Conservation (phyloP, 2,329 filamentous ascomycete genomes). For the Xenoacremonium recifei region DNA sequence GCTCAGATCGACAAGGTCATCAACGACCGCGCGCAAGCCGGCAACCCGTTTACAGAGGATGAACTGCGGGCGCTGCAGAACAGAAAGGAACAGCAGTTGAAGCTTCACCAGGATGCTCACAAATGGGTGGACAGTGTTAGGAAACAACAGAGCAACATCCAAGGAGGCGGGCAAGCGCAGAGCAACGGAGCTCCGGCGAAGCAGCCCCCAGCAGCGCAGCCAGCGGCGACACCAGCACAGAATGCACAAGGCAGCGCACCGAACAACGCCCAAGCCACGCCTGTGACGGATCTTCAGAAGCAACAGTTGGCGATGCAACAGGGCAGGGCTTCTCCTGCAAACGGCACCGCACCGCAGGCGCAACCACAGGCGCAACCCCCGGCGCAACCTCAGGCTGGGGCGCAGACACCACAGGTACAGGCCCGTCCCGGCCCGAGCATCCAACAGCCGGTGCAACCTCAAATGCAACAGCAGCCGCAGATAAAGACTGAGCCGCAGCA, state of each 20-base stretch:
- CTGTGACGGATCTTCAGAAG: conserved; percentile 46
- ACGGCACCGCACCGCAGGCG: conserved; percentile 20
- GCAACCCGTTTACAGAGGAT: conserved; percentile 44
- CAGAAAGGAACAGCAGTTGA: conserved; percentile 43
- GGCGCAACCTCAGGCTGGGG: too few species aligned
- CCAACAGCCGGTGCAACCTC: conserved; percentile 25
- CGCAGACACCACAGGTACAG: conserved; percentile 24
- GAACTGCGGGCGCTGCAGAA: conserved; percentile 45
- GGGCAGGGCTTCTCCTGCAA: conserved; percentile 29
- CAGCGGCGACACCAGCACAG: conserved; percentile 14
- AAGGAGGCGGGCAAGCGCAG: conserved; percentile 23
- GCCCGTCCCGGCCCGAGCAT: conserved; percentile 25
- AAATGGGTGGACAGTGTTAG: conserved; percentile 48
- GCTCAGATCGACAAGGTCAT: conserved; percentile 40
- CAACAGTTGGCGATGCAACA: conserved; percentile 32
- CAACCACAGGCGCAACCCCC: conserved; percentile 22
- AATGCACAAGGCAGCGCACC: conserved; percentile 25
- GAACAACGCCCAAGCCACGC: conserved; percentile 28
- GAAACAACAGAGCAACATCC: conserved; percentile 40
- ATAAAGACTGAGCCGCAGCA: conserved; percentile 34
- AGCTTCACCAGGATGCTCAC: conserved; percentile 45
- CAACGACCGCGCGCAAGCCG: conserved; percentile 42
- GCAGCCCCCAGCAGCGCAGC: conserved; percentile 20
- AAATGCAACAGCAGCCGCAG: conserved; percentile 25
- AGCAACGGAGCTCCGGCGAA: conserved; percentile 23